Conservation (phyloP, 169 alveolate species). For the Cyclospora cayetanensis region DNA sequence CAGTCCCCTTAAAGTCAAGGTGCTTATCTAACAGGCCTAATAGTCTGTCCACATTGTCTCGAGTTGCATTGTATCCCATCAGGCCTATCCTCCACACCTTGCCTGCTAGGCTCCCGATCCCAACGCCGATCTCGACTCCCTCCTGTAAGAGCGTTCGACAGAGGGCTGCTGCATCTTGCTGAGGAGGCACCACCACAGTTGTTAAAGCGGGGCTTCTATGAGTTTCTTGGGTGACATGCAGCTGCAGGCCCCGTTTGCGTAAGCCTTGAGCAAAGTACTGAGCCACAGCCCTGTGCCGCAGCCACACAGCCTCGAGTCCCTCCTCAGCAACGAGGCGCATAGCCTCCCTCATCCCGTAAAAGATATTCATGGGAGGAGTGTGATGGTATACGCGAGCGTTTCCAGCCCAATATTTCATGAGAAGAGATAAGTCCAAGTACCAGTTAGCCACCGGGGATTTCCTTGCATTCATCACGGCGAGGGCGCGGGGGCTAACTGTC, state of each 20-base stretch:
- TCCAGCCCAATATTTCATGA: conserved; percentile 49
- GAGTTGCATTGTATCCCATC: conserved; percentile 68
- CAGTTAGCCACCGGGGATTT: conserved; percentile 26
- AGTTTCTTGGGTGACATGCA: background rate
- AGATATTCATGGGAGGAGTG: conserved; percentile 66
- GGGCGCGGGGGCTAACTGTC: conserved; percentile 72
- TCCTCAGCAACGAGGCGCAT: conserved; percentile 68
- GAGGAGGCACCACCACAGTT: conserved; percentile 62
- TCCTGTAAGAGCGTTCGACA: background rate
- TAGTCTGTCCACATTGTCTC: conserved; percentile 30
- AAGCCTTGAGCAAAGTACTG: conserved; percentile 22
- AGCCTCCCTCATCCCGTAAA: conserved; percentile 69
- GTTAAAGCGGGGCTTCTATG: conserved; percentile 56
- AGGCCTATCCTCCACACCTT: conserved; percentile 71
- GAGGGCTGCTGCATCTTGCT: conserved; percentile 17
- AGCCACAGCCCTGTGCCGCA: conserved; percentile 59
- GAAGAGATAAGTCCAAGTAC: background rate
- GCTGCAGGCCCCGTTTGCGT: conserved; percentile 12
- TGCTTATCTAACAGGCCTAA: background rate
- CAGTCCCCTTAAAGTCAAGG: too few relatives aligned
- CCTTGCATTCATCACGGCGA: conserved; percentile 34
- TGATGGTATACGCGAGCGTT: conserved; percentile 69
- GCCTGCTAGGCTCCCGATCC: conserved; percentile 69
- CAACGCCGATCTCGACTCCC: conserved; percentile 68
- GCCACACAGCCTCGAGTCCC: conserved; percentile 43